Conservation (phyloP, 1,284 basidiomycete genomes). For the Afroboletus lepidellus region DNA sequence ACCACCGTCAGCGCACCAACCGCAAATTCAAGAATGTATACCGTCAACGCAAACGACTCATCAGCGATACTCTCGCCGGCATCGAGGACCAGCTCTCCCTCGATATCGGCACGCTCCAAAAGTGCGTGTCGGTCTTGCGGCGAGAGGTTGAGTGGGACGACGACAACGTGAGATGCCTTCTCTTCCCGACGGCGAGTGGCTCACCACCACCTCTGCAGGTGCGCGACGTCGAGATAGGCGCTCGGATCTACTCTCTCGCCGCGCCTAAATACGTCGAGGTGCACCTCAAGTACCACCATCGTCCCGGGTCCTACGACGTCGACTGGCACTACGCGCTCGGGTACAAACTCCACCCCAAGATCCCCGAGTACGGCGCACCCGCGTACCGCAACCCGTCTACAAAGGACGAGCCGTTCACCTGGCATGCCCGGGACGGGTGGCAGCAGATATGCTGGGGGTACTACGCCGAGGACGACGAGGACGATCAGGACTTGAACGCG, state of each 20-base stretch:
- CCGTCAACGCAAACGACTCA: neutral
- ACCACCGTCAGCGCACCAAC: constrained; percentile 7
- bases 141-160: neutral
- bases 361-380: neutral
- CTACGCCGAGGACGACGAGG: constrained; percentile 1
- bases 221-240: constrained; percentile 6
- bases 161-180: constrained; percentile 1
- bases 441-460: constrained; percentile 20
- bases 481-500: neutral
- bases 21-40: neutral
- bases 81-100: constrained; percentile 9
- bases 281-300: constrained; percentile 14
- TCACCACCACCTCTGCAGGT: neutral
- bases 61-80: neutral
- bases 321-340: constrained; percentile 19
- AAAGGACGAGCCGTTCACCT: neutral
- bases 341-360: constrained; percentile 7
- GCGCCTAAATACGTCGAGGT: constrained; percentile 16
- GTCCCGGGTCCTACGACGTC: neutral
- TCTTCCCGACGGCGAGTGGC: neutral
- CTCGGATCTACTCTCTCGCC: constrained; percentile 9
- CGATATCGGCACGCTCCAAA: constrained; percentile 4
- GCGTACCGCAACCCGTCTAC: neutral
- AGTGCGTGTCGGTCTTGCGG: constrained; percentile 11
- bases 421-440: constrained; percentile 13